A percentile compares a stretch with the other conserved stretches of the same genome.
Evolutionary conservation across 176 grass and related monocot species (phyloP).

Genomic region (Eleusine indica): DNA sequence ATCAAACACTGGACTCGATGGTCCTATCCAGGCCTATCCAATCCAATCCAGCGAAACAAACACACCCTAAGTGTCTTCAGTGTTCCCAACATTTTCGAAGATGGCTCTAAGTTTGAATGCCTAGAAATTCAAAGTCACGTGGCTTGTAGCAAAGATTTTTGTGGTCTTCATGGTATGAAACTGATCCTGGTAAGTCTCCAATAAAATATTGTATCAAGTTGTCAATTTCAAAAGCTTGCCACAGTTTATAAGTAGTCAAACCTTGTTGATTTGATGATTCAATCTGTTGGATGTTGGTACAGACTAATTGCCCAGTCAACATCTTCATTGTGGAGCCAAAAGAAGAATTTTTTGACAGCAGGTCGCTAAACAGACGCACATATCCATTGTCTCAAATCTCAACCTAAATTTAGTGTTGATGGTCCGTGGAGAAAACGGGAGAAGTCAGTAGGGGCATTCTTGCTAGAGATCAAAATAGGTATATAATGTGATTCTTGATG

Average conservation of each 20-base stretch:
- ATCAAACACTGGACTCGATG: too few species aligned
- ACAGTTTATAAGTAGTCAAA: not conserved
- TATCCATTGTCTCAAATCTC: not conserved
- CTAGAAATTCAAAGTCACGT: constrained; percentile 20
- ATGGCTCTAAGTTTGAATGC: constrained; percentile 30
- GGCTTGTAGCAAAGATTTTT: not conserved
- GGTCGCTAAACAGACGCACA: too few species aligned
- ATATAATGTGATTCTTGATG: too few species aligned
- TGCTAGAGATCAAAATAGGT: not conserved
- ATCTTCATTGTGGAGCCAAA: constrained; percentile 43
- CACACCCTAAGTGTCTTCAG: not conserved
- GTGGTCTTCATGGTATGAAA: constrained; percentile 23
- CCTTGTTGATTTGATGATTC: not conserved
- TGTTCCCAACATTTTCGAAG: constrained; percentile 33
- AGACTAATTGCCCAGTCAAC: not conserved
- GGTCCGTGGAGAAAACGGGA: not conserved
- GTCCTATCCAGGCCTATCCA: too few species aligned
- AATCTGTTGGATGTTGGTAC: not conserved
- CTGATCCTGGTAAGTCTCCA: not conserved
- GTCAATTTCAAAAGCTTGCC: not conserved
- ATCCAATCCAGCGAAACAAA: too few species aligned
- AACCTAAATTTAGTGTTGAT: not conserved
- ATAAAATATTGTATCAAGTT: not conserved
- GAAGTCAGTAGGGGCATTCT: not conserved
- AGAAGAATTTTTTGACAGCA: constrained; percentile 8